phyloP scores from a whole-genome alignment of 2,329 filamentous ascomycete genomes.

The Xylaria sp. region DNA sequence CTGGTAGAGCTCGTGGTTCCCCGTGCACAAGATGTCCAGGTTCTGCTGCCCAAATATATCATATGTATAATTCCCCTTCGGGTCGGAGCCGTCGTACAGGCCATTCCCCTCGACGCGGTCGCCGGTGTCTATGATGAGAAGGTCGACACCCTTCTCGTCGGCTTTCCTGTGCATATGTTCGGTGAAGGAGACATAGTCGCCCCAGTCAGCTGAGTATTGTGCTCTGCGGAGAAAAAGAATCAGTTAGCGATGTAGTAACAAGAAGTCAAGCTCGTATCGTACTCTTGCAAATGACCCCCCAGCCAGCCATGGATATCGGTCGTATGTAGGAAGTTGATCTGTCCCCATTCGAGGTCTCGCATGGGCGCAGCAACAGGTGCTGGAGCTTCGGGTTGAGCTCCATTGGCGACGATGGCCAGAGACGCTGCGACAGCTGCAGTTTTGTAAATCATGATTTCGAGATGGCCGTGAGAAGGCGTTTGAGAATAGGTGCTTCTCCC shows the following conservation, averaged over 20 bases:
- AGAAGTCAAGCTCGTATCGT: conserved; percentile 45
- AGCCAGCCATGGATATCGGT: conserved; percentile 98
- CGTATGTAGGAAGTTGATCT: conserved; percentile 96
- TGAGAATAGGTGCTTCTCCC: conserved; percentile 5
- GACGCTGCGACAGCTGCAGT: conserved; percentile 52
- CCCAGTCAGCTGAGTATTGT: conserved; percentile 96
- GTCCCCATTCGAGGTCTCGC: conserved; percentile 87
- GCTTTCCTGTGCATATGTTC: conserved; percentile 82
- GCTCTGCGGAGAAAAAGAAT: conserved; percentile 61
- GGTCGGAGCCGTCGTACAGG: conserved; percentile 87
- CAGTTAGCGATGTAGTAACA: not conserved
- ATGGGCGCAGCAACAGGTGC: conserved; percentile 81
- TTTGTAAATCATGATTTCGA: conserved; percentile 46
- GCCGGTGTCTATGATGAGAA: conserved; percentile 95
- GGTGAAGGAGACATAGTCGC: conserved; percentile 95
- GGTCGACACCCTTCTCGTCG: conserved; percentile 80
- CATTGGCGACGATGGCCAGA: conserved; percentile 53
- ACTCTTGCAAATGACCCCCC: conserved; percentile 92
- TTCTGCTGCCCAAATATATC: conserved; percentile 85
- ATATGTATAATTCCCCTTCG: conserved; percentile 88
- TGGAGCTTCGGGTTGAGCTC: conserved; percentile 83
- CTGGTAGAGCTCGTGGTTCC: conserved; percentile 96
- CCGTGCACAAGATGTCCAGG: conserved; percentile 85
- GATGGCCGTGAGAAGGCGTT: conserved; percentile 4
- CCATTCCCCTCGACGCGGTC: conserved; percentile 95